Percentiles rank a stretch among this genome's conserved stretches.
phyloP scores from a whole-genome alignment of 495 filamentous ascomycete species.

The Penicillium coprophilum region DNA sequence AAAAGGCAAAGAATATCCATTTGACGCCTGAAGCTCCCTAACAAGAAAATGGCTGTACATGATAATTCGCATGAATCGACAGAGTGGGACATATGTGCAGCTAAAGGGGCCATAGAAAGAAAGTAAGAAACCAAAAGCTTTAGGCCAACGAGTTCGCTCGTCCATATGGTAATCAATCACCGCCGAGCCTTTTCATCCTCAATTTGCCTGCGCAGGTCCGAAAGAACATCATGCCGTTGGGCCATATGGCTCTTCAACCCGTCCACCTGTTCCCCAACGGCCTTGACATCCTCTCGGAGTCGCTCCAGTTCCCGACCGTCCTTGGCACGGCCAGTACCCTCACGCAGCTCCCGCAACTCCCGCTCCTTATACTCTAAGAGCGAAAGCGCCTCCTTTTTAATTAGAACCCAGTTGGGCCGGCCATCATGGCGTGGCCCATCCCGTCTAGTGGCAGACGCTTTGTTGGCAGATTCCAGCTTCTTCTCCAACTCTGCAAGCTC shows the following conservation, averaged over 20 bases:
- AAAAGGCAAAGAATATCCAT: slow-evolving; percentile 22
- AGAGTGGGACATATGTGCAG: slow-evolving; percentile 20
- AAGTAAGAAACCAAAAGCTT: slow-evolving; percentile 8
- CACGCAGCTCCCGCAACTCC: slow-evolving; percentile 47
- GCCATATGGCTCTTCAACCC: slow-evolving; percentile 52
- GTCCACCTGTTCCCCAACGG: slow-evolving; percentile 54
- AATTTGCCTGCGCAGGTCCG: slow-evolving; percentile 47
- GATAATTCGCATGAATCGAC: slow-evolving; percentile 11
- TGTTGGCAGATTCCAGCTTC: slow-evolving; percentile 75
- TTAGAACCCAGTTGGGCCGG: slow-evolving; percentile 62
- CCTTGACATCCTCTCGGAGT: slow-evolving; percentile 46
- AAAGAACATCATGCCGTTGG: slow-evolving; percentile 42
- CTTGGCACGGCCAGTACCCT: slow-evolving; percentile 46
- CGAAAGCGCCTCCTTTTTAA: slow-evolving; percentile 91
- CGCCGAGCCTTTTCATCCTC: slow-evolving; percentile 47
- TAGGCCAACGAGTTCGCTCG: neutral
- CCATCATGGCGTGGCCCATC: slow-evolving; percentile 58
- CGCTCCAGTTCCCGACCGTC: slow-evolving; percentile 45
- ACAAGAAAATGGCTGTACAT: slow-evolving; percentile 41
- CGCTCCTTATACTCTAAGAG: slow-evolving; percentile 62
- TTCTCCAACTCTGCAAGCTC: slow-evolving; percentile 84
- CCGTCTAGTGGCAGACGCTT: slow-evolving; percentile 56
- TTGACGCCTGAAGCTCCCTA: slow-evolving; percentile 41
- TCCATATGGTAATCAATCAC: slow-evolving; percentile 18
- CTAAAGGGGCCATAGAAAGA: slow-evolving; percentile 8